Evolutionary conservation across 805 yeast genomes (phyloP), one percentile per base, ranked within the genome.

Genomic region (Barnettozyma wickerhamii): DNA sequence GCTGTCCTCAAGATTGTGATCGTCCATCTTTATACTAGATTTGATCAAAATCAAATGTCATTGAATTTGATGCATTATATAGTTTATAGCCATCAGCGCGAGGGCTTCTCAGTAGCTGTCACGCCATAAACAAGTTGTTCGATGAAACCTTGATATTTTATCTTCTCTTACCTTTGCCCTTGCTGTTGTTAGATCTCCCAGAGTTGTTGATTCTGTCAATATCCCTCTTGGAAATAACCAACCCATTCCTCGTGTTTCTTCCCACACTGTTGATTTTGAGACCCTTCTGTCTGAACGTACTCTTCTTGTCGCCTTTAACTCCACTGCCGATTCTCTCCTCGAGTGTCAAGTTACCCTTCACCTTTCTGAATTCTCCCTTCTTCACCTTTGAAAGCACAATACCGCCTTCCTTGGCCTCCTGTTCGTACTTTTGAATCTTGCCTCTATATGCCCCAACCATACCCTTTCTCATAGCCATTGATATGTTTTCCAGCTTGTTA

Each of bases 391-490:
- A 79, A 32, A 91, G 66, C n/a, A 93, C 74, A 41, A 91, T 85
- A 12, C 98, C 98, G 5, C 95, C 95, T 15, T 91, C 91, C 46
- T 69, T 74, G 7, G 99, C 97, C 37, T 86, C 89, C 38, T 71
- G 66, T 58, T 86, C 95, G 54, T 70, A 77, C 52, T 74, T 74
- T 19, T 65, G 58, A 15, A 77, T 74, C 48, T 78, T 74, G 17
- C 64, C 59, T 27, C 72, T 62, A 34, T 81, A 74, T 33, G 79
- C 72, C 27, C 69, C 64, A 19, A 86, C 67, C 81, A 90, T 84
- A 3, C 96, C 96, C 56, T 84, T 85, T 41, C 97, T 74, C 69
- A 88, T 78, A 15, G 75, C 60, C 89, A 93, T 90, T 17, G 98
- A 96, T 77, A 88, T 86, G 38, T 80, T 84, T 50, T 85, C 93